Evolutionary conservation across 495 filamentous ascomycete species (phyloP).

Genomic region (Xylaria nigripes): DNA sequence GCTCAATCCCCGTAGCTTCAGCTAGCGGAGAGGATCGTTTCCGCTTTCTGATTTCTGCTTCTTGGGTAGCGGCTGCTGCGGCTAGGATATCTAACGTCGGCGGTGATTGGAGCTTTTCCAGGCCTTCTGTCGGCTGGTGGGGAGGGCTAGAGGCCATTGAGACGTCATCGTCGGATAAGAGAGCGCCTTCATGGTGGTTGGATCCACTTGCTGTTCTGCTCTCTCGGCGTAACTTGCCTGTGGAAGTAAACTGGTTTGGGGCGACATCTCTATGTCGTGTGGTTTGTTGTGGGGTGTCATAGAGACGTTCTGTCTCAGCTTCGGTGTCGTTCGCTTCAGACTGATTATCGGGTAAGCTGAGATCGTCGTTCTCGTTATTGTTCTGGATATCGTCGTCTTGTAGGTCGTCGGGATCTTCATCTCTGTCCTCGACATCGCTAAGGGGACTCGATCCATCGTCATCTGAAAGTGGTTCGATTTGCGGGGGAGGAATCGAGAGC

Average conservation of each 20-base stretch:
- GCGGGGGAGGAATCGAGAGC: slow-evolving; percentile 39
- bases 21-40: slow-evolving; percentile 38
- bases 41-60: slow-evolving; percentile 43
- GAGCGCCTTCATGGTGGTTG: slow-evolving; percentile 32
- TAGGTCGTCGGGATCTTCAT: slow-evolving; percentile 38
- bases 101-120: slow-evolving; percentile 16
- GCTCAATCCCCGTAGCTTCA: slow-evolving; percentile 40
- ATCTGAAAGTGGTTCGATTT: slow-evolving; percentile 29
- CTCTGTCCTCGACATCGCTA: slow-evolving; percentile 83
- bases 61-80: slow-evolving; percentile 20
- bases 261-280: slow-evolving; percentile 54
- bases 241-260: slow-evolving; percentile 34
- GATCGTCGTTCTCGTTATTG: slow-evolving; percentile 41
- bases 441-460: slow-evolving; percentile 56
- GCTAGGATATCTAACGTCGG: slow-evolving; percentile 20
- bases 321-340: slow-evolving; percentile 80
- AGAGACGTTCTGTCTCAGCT: slow-evolving; percentile 92
- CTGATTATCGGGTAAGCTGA: slow-evolving; percentile 36
- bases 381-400: slow-evolving; percentile 38
- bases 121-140: slow-evolving; percentile 15
- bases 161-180: slow-evolving; percentile 37
- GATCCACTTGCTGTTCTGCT: slow-evolving; percentile 26
- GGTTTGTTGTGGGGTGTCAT: slow-evolving; percentile 77
- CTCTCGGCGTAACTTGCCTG: slow-evolving; percentile 50
- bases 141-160: slow-evolving; percentile 28